Percentiles rank a stretch among this genome's conserved stretches.
These are phyloP conservation scores for Cercospora zeina DNA, from an alignment of 2,329 filamentous ascomycete genomes.

Conservation along the genomic window DNA sequence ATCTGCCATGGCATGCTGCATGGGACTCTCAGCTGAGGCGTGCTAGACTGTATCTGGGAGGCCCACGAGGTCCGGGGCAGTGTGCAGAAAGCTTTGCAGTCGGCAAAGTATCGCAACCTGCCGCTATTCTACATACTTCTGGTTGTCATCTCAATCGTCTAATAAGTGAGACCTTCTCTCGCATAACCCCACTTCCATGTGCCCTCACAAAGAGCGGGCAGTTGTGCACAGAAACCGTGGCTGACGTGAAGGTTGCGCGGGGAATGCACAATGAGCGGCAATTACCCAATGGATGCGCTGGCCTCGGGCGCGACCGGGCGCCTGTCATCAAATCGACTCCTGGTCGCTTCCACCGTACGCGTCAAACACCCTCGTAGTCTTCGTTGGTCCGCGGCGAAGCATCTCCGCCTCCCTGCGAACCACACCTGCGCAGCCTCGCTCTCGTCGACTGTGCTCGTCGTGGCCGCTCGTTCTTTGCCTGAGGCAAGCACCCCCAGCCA, in stretches of 20 bases:
- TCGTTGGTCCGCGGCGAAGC: conserved; percentile 7
- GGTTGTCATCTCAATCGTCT: neutral
- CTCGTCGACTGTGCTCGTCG: neutral
- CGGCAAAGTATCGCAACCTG: neutral
- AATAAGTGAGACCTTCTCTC: neutral
- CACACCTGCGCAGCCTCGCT: neutral
- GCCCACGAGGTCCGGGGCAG: neutral
- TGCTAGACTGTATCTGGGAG: neutral
- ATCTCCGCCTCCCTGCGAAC: neutral
- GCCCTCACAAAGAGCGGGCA: neutral
- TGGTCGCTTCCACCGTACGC: neutral
- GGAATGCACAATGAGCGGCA: conserved; percentile 10
- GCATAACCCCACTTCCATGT: neutral
- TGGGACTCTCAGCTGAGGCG: neutral
- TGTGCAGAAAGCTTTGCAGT: neutral
- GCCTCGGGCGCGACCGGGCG: conserved; percentile 15
- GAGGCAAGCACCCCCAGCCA: conserved; percentile 37
- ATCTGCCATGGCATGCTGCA: neutral
- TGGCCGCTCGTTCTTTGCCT: neutral
- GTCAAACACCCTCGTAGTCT: conserved; percentile 13
- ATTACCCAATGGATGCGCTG: conserved; percentile 1
- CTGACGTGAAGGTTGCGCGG: conserved; percentile 7
- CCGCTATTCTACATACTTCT: too few relatives aligned
- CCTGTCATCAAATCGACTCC: conserved; percentile 14
- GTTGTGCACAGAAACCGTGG: neutral